phyloP scores from a whole-genome alignment of 208 protist species.

The Histomonas meleagridis region DNA sequence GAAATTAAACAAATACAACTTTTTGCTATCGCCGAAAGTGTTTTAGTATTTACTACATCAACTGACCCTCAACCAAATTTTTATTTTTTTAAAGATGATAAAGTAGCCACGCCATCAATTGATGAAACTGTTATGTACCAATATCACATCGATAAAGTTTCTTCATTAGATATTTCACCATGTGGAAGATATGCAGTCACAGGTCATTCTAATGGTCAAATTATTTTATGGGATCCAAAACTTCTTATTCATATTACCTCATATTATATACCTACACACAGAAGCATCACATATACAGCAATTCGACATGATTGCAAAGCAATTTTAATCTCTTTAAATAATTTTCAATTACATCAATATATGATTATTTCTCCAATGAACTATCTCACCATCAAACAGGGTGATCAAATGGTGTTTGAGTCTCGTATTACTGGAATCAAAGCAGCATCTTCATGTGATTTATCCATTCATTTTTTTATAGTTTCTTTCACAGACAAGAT shows the following conservation, averaged over 20 bases:
- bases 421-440: not conserved
- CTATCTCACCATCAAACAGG: not conserved
- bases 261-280: too few species aligned
- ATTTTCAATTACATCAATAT: not conserved
- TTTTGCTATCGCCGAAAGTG: not conserved
- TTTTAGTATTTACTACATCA: not conserved
- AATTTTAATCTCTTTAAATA: not conserved
- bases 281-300: too few species aligned
- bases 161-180: not conserved
- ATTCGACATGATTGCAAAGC: not conserved
- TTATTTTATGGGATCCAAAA: not conserved
- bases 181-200: not conserved
- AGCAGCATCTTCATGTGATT: not conserved
- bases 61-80: not conserved
- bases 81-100: not conserved
- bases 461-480: not conserved
- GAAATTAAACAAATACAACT: too few species aligned
- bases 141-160: not conserved
- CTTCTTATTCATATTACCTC: not conserved
- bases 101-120: not conserved
- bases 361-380: not conserved
- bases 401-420: not conserved
- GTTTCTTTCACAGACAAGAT: not conserved
- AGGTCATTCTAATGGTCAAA: not conserved
- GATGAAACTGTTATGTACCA: not conserved